Percentiles rank a stretch among this genome's conserved stretches.
Evolutionary conservation across 371 early-diverging fungal species (phyloP).

Genomic region (Dinochytrium kinnereticum): DNA sequence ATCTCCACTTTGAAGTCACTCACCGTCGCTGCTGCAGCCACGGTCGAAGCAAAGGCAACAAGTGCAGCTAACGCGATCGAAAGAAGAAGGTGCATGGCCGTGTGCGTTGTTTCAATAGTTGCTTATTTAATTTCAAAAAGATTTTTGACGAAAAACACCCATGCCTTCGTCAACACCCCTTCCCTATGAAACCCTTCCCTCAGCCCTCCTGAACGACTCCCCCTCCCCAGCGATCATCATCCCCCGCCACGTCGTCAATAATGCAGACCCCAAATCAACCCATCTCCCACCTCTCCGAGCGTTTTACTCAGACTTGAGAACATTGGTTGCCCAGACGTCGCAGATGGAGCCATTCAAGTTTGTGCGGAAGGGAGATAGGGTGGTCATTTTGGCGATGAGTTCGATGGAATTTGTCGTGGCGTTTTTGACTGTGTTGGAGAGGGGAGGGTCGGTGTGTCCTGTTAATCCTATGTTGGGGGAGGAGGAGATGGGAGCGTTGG

Average conservation of each 20-base stretch:
- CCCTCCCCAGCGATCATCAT: constrained; percentile 39
- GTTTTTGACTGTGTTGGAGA: constrained; percentile 70
- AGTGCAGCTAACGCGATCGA: neutral
- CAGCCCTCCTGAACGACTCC: constrained; percentile 37
- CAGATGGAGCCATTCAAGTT: constrained; percentile 30
- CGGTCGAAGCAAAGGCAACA: neutral
- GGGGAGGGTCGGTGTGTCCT: constrained; percentile 75
- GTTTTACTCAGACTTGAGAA: constrained; percentile 38
- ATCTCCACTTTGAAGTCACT: too few relatives aligned
- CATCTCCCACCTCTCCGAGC: constrained; percentile 20
- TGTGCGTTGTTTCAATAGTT: too few relatives aligned
- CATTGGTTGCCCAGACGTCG: constrained; percentile 9
- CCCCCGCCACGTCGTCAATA: constrained; percentile 16
- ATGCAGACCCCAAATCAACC: neutral
- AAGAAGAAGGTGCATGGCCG: neutral
- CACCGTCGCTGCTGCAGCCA: neutral
- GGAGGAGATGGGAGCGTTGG: constrained; percentile 78
- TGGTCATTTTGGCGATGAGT: constrained; percentile 76
- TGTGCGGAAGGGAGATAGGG: constrained; percentile 62
- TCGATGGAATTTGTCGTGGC: constrained; percentile 69
- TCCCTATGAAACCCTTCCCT: constrained; percentile 10
- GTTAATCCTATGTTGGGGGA: constrained; percentile 77
- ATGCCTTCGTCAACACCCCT: neutral
- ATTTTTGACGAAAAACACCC: too few relatives aligned
- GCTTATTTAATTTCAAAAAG: too few relatives aligned